These are phyloP conservation scores for Ogataea ramenticola DNA, from an alignment of 805 yeast genomes.

Conservation along the genomic window DNA sequence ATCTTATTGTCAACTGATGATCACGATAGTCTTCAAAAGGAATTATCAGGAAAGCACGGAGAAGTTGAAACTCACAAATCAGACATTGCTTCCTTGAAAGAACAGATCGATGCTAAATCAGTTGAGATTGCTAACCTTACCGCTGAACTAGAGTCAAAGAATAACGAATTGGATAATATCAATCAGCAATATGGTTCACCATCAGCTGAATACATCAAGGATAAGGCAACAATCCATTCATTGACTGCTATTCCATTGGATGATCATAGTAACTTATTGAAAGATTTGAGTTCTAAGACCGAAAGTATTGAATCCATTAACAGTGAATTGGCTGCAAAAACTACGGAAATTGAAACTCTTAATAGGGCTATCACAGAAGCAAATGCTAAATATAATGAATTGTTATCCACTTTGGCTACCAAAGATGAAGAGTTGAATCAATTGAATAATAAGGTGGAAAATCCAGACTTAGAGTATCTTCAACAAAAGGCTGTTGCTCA, in stretches of 20 bases:
- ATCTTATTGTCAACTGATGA: conserved; percentile 1
- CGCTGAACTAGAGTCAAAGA: neutral
- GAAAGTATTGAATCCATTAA: neutral
- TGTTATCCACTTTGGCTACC: neutral
- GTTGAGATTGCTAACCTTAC: conserved; percentile 2
- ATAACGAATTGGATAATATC: neutral
- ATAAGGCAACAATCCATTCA: conserved; percentile 24
- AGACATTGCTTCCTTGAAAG: conserved; percentile 6
- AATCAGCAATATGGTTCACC: conserved; percentile 1
- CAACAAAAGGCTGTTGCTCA: conserved; percentile 19
- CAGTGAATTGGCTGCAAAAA: conserved; percentile 3
- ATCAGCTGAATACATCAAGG: conserved; percentile 8
- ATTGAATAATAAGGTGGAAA: conserved; percentile 9
- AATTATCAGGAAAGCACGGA: conserved; percentile 4
- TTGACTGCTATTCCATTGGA: conserved; percentile 17
- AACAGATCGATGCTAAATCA: conserved; percentile 6
- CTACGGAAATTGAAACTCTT: neutral
- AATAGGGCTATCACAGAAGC: neutral
- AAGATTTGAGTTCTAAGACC: neutral
- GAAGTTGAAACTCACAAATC: conserved; percentile 6
- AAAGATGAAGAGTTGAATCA: neutral
- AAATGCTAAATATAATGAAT: neutral
- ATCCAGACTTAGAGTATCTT: conserved; percentile 27
- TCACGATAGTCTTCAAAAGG: neutral
- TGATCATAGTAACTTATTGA: neutral